Conservation (phyloP, 2,329 filamentous ascomycete species). For the Teratosphaeria gauchensis region DNA sequence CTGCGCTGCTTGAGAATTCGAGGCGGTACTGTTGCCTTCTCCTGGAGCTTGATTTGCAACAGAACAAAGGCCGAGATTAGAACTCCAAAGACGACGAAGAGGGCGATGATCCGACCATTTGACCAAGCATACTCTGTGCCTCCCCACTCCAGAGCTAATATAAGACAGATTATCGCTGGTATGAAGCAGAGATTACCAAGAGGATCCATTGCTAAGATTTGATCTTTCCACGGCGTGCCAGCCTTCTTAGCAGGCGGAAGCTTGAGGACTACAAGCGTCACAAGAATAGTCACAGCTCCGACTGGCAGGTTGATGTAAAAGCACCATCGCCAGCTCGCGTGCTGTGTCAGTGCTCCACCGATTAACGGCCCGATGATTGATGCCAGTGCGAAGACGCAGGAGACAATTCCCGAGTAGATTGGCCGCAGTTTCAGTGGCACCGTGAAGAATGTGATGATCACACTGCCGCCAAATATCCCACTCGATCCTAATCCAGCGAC, state of each 20-base stretch:
- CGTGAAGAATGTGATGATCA: slow-evolving; percentile 11
- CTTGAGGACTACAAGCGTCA: not conserved
- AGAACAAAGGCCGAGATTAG: slow-evolving; percentile 24
- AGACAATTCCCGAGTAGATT: slow-evolving; percentile 14
- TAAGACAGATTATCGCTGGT: not conserved
- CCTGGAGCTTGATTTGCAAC: slow-evolving; percentile 23
- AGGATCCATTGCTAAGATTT: not conserved
- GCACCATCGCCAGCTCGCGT: slow-evolving; percentile 28
- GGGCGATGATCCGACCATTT: not conserved
- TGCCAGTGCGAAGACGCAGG: slow-evolving; percentile 18
- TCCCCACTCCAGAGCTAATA: not conserved
- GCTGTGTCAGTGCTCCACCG: slow-evolving; percentile 28
- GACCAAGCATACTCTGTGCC: not conserved
- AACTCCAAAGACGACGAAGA: slow-evolving; percentile 16
- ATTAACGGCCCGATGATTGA: slow-evolving; percentile 23
- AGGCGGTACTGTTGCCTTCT: slow-evolving; percentile 25
- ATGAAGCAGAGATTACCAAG: not conserved
- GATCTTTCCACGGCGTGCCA: not conserved
- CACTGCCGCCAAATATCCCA: slow-evolving; percentile 16
- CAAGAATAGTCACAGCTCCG: not conserved
- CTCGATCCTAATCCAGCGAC: slow-evolving; percentile 21
- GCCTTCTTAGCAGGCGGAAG: not conserved
- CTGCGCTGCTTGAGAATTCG: slow-evolving; percentile 25
- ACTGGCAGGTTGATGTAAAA: not conserved
- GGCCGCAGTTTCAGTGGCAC: not conserved